A percentile compares a stretch with the other conserved stretches of the same genome.
Evolutionary conservation across 2,329 filamentous ascomycete genomes (phyloP).

Genomic region (Fusarium temperatum): DNA sequence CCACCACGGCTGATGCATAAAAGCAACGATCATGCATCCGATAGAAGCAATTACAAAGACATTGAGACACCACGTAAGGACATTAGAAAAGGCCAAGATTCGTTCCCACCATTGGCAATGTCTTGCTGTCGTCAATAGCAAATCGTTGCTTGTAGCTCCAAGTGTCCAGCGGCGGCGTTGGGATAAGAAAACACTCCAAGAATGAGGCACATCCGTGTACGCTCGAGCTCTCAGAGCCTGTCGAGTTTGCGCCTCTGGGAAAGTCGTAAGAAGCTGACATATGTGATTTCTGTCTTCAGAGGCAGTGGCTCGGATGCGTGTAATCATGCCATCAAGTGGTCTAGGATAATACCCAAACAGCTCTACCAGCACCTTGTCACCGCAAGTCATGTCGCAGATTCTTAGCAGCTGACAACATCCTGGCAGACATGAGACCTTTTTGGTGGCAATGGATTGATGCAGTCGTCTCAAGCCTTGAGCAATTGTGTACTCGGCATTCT

Average conservation of each 20-base stretch:
- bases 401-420: conserved; percentile 38
- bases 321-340: conserved; percentile 35
- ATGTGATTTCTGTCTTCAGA: conserved; percentile 41
- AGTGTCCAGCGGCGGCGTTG: conserved; percentile 42
- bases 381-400: conserved; percentile 38
- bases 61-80: conserved; percentile 38
- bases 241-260: conserved; percentile 49
- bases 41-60: conserved; percentile 41
- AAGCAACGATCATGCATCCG: conserved; percentile 42
- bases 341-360: conserved; percentile 38
- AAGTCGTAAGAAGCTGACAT: conserved; percentile 40
- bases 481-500: conserved; percentile 41
- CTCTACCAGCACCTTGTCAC: conserved; percentile 34
- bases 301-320: conserved; percentile 38
- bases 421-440: conserved; percentile 39
- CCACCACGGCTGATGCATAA: conserved; percentile 40
- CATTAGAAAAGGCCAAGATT: conserved; percentile 37
- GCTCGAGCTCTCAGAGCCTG: conserved; percentile 53
- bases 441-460: conserved; percentile 39
- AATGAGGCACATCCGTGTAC: conserved; percentile 51
- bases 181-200: conserved; percentile 51
- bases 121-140: conserved; percentile 28
- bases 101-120: conserved; percentile 41
- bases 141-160: conserved; percentile 39
- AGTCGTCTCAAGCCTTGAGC: conserved; percentile 39